Evolutionary conservation across 2,329 filamentous ascomycete species (phyloP).

Genomic region (Talaromyces sp.): DNA sequence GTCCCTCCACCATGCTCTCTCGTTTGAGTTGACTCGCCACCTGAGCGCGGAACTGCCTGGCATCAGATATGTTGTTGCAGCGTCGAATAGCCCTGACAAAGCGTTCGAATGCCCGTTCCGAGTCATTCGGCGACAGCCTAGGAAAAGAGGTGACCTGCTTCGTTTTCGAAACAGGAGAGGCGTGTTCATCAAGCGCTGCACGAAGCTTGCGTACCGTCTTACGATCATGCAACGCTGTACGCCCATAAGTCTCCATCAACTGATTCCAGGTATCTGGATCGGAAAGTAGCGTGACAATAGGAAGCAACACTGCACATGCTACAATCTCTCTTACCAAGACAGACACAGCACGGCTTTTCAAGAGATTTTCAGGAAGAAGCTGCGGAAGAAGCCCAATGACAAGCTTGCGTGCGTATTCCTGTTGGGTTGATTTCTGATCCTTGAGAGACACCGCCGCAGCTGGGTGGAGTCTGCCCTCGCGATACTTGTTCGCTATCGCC

Average conservation of each 20-base stretch:
- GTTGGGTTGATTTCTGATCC: constrained; percentile 77
- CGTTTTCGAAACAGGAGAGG: constrained; percentile 67
- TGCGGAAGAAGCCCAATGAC: constrained; percentile 66
- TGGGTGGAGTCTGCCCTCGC: constrained; percentile 78
- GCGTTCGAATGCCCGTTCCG: constrained; percentile 87
- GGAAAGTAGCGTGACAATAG: constrained; percentile 70
- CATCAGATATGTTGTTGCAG: constrained; percentile 87
- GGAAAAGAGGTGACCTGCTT: constrained; percentile 67
- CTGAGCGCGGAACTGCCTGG: constrained; percentile 84
- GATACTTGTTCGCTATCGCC: constrained; percentile 92
- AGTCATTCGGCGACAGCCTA: constrained; percentile 72
- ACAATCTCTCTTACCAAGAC: constrained; percentile 83
- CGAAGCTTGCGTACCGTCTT: constrained; percentile 90
- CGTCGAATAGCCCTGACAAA: constrained; percentile 87
- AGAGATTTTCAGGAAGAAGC: constrained; percentile 66
- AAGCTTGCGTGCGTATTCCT: constrained; percentile 79
- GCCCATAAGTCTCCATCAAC: constrained; percentile 81
- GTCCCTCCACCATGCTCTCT: constrained; percentile 69
- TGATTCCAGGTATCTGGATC: constrained; percentile 99
- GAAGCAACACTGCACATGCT: constrained; percentile 83
- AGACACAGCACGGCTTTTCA: constrained; percentile 73
- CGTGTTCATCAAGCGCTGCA: constrained; percentile 88
- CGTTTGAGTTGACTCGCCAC: constrained; percentile 86
- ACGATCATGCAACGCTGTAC: constrained; percentile 84
- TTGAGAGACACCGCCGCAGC: constrained; percentile 78